Conservation (phyloP, 2,329 filamentous ascomycete genomes). For the Purpureocillium takamizusanense region DNA sequence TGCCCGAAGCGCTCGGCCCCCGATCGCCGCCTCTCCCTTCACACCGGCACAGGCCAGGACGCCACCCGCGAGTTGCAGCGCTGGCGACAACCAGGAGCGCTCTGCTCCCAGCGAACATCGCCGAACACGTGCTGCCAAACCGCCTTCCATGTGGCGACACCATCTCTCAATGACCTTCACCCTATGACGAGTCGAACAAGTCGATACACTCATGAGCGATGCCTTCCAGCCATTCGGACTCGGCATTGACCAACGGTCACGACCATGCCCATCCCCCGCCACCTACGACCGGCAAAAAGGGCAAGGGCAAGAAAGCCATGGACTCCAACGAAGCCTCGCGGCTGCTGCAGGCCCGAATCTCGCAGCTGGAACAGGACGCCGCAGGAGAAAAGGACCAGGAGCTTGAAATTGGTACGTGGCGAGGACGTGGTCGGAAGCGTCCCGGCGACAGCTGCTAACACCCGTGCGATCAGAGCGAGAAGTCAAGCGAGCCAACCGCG, state of each 20-base stretch:
- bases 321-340: constrained; percentile 88
- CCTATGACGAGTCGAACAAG: constrained; percentile 5
- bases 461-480: constrained; percentile 59
- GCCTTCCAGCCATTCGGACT: constrained; percentile 30
- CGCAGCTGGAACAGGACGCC: constrained; percentile 87
- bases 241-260: constrained; percentile 32
- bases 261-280: constrained; percentile 26
- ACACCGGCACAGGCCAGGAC: too few species aligned
- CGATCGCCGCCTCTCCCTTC: too few species aligned
- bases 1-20: too few species aligned
- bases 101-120: neutral
- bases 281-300: constrained; percentile 57
- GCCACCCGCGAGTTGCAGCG: too few species aligned
- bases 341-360: constrained; percentile 85
- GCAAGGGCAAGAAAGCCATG: constrained; percentile 73
- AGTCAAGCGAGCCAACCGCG: constrained; percentile 87
- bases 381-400: constrained; percentile 93
- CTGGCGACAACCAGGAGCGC: too few species aligned
- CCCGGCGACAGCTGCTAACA: constrained; percentile 1
- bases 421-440: too few species aligned
- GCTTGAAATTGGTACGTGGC: constrained; percentile 70
- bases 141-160: constrained; percentile 7
- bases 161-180: constrained; percentile 5
- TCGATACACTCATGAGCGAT: constrained; percentile 18
- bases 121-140: neutral